Conservation (phyloP, 768 basidiomycete species). For the Macrocybe gigantea region DNA sequence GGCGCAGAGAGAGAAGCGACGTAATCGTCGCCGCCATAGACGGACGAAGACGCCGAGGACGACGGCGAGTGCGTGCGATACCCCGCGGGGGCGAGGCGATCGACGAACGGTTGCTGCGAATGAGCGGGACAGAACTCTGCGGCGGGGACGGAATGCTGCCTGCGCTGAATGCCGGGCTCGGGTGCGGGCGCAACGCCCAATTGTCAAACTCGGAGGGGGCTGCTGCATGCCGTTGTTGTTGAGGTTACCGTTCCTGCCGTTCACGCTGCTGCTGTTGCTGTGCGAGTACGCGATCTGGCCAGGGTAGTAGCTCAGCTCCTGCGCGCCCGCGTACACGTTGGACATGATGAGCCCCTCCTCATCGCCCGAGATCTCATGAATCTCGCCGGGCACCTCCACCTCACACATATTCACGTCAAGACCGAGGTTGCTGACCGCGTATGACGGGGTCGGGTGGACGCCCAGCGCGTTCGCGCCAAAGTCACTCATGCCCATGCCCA, state of each 20-base stretch:
- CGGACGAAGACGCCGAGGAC: conserved; percentile 23
- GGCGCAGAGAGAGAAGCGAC: conserved; percentile 59
- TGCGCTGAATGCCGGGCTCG: conserved; percentile 36
- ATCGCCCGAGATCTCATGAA: conserved; percentile 47
- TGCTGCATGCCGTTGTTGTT: background rate
- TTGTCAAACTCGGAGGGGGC: conserved; percentile 12
- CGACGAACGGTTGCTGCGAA: conserved; percentile 20
- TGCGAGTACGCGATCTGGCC: conserved; percentile 4
- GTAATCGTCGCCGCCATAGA: conserved; percentile 29
- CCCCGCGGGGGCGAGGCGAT: conserved; percentile 19
- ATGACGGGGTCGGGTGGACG: conserved; percentile 6
- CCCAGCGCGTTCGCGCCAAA: conserved; percentile 9
- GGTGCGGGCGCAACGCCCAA: conserved; percentile 34
- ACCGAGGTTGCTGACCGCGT: conserved; percentile 10
- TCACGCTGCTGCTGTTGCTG: background rate
- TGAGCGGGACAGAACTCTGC: conserved; percentile 17
- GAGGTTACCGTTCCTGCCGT: background rate
- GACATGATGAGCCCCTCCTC: conserved; percentile 46
- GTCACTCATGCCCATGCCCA: conserved; percentile 21
- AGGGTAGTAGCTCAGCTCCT: conserved; percentile 9
- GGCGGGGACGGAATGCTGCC: conserved; percentile 35
- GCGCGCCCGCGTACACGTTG: conserved; percentile 20
- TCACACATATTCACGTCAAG: conserved; percentile 53
- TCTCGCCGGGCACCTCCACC: conserved; percentile 50
- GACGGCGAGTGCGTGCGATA: conserved; percentile 22